These are phyloP conservation scores for Cerrena zonata DNA, from an alignment of 1,284 basidiomycete species.

Conservation along the genomic window DNA sequence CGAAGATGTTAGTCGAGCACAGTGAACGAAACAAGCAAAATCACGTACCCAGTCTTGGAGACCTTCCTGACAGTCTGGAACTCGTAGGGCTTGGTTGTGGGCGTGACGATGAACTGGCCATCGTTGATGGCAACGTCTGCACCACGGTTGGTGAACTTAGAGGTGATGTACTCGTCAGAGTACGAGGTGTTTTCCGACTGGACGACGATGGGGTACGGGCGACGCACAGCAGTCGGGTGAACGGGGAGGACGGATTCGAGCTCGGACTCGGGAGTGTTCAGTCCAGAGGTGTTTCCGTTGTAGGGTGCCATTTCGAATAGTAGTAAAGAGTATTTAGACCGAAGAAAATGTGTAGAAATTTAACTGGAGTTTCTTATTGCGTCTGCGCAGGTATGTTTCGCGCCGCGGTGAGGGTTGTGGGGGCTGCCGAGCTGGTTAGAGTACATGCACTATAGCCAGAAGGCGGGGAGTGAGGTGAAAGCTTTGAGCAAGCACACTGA, in stretches of 20 bases:
- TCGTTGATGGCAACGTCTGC: conserved; percentile 63
- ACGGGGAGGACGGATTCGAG: conserved; percentile 62
- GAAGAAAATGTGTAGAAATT: conserved; percentile 26
- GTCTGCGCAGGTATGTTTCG: conserved; percentile 64
- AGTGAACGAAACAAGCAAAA: conserved; percentile 9
- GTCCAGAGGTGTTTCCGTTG: conserved; percentile 50
- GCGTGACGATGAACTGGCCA: conserved; percentile 73
- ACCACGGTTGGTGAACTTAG: conserved; percentile 81
- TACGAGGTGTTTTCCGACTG: conserved; percentile 81
- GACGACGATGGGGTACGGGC: conserved; percentile 74
- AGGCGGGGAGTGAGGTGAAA: conserved; percentile 3
- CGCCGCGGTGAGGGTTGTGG: conserved; percentile 75
- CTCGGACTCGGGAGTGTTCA: conserved; percentile 61
- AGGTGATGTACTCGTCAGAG: conserved; percentile 75
- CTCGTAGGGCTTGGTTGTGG: conserved; percentile 75
- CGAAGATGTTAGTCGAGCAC: conserved; percentile 6
- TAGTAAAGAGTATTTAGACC: conserved; percentile 14
- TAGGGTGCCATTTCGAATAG: conserved; percentile 47
- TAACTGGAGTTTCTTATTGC: conserved; percentile 46
- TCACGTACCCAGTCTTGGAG: conserved; percentile 83
- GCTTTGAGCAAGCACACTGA: neutral
- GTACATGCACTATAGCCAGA: conserved; percentile 62
- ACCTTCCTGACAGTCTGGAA: conserved; percentile 89
- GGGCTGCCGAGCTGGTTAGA: conserved; percentile 77
- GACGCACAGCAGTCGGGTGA: conserved; percentile 82